These are phyloP conservation scores for Gnomoniopsis sp. DNA, from an alignment of 2,329 filamentous ascomycete species.

Conservation along the genomic window DNA sequence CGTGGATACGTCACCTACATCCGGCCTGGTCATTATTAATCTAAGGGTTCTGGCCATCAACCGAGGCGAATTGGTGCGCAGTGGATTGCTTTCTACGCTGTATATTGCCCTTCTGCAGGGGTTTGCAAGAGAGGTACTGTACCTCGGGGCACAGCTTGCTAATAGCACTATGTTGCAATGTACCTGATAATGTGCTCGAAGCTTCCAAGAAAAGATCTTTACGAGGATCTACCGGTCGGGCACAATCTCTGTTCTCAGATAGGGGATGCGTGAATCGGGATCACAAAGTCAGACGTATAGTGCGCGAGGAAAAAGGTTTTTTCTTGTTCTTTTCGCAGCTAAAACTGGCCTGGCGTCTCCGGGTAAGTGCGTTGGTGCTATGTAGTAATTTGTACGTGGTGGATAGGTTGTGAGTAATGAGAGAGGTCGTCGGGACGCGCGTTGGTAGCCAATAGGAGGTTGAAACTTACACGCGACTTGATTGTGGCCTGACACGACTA, in stretches of 20 bases:
- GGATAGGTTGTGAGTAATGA: background rate
- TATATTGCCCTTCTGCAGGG: no score
- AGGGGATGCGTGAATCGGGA: background rate
- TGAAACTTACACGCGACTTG: constrained; percentile 3
- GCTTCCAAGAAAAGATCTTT: no score
- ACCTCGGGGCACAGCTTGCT: no score
- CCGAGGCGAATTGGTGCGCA: no score
- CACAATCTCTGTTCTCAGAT: background rate
- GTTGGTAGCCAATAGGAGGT: constrained; percentile 4
- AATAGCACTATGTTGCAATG: no score
- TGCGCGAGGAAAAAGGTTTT: background rate
- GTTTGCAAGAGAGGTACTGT: no score
- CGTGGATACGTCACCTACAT: background rate
- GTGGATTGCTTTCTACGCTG: no score
- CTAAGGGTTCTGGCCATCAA: no score
- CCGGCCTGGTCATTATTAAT: background rate
- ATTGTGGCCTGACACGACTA: constrained; percentile 7
- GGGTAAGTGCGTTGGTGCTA: background rate
- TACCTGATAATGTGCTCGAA: no score
- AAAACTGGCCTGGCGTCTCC: background rate
- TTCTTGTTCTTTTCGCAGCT: background rate
- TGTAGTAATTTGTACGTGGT: constrained; percentile 3
- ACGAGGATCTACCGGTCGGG: background rate
- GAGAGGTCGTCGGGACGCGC: constrained; percentile 8
- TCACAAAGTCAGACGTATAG: background rate